phyloP scores from a whole-genome alignment of 768 basidiomycete species.

The Mycena leptocephala region DNA sequence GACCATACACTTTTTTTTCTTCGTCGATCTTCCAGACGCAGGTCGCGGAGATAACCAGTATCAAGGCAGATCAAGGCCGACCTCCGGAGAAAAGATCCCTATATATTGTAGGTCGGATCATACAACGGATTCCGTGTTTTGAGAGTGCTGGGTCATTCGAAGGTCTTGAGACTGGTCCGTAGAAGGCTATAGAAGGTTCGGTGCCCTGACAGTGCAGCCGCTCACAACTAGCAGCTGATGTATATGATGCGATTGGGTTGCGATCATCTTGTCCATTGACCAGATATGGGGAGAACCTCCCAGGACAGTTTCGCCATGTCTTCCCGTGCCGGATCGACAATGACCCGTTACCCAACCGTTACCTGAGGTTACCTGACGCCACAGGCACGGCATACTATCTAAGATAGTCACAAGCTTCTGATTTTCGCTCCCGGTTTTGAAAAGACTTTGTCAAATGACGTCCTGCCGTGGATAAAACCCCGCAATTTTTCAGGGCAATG shows the following conservation, averaged over 20 bases:
- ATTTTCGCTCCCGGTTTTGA: neutral
- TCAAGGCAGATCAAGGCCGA: too few relatives aligned
- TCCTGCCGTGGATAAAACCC: neutral
- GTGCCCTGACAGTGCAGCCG: neutral
- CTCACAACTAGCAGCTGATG: neutral
- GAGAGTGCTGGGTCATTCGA: too few relatives aligned
- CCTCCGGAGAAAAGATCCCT: too few relatives aligned
- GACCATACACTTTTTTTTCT: too few relatives aligned
- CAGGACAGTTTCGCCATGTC: neutral
- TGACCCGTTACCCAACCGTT: neutral
- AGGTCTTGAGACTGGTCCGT: too few relatives aligned
- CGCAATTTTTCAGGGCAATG: neutral
- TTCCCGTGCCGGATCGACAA: conserved; percentile 9
- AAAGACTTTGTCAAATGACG: neutral
- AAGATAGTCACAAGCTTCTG: neutral
- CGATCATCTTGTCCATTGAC: neutral
- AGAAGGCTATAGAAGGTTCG: conserved; percentile 4
- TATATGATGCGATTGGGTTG: neutral
- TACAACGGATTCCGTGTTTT: neutral
- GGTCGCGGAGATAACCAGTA: too few relatives aligned
- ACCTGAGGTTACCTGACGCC: too few relatives aligned
- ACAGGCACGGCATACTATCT: neutral
- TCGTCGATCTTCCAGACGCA: too few relatives aligned
- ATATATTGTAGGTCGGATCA: too few relatives aligned
- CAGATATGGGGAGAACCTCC: neutral